phyloP scores from a whole-genome alignment of 2,329 filamentous ascomycete genomes.

The Cordyceps cateniannulata region DNA sequence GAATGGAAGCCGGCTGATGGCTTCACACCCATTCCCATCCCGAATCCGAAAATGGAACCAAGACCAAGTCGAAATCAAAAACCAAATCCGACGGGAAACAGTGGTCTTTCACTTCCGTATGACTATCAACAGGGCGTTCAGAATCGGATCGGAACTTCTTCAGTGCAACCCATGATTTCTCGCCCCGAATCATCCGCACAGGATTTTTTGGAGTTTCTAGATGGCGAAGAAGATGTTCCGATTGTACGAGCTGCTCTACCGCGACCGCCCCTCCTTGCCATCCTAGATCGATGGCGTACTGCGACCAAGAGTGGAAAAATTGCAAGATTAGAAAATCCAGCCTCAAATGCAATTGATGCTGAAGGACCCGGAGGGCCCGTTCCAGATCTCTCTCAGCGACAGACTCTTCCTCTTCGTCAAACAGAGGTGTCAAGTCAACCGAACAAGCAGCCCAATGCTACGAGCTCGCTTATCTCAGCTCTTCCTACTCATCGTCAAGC shows the following conservation, averaged over 20 bases:
- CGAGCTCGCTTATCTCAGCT: neutral
- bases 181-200: neutral
- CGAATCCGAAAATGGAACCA: neutral
- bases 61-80: neutral
- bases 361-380: neutral
- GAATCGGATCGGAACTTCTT: neutral
- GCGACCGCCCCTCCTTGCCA: conserved; percentile 13
- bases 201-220: neutral
- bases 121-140: neutral
- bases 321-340: neutral
- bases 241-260: neutral
- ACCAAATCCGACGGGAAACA: neutral
- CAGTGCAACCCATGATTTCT: neutral
- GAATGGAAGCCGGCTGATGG: neutral
- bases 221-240: neutral
- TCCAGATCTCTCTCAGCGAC: neutral
- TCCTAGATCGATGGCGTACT: conserved; percentile 18
- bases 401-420: neutral
- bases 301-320: neutral
- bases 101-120: neutral
- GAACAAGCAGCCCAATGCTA: neutral
- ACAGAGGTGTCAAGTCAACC: neutral
- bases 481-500: neutral
- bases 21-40: neutral
- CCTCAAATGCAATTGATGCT: neutral